Evolutionary conservation across 371 early-diverging fungal species (phyloP).

Genomic region (Rhizopus sp.): DNA sequence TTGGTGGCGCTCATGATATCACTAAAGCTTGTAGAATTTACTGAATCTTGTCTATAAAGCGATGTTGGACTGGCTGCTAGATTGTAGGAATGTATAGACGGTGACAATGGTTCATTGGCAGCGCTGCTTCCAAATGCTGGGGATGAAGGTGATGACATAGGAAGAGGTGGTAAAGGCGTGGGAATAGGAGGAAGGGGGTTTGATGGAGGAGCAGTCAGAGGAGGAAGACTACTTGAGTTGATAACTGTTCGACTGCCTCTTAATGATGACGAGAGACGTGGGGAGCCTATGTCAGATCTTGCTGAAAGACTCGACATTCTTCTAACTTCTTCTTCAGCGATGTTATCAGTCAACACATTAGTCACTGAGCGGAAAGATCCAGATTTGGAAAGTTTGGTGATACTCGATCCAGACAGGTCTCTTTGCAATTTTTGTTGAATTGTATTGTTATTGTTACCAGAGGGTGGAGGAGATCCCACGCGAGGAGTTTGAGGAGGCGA

Average conservation of each 20-base stretch:
- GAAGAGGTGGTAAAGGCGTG: slow-evolving; percentile 32
- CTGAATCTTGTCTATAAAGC: slow-evolving; percentile 26
- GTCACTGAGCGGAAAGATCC: slow-evolving; percentile 33
- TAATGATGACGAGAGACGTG: slow-evolving; percentile 21
- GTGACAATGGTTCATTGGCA: slow-evolving; percentile 10
- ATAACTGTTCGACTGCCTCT: slow-evolving; percentile 15
- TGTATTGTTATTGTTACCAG: slow-evolving; percentile 12
- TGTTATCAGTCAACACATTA: slow-evolving; percentile 12
- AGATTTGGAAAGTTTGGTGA: slow-evolving; percentile 36
- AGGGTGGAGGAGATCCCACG: slow-evolving; percentile 24
- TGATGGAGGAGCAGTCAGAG: slow-evolving; percentile 51
- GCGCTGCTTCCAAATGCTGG: neutral
- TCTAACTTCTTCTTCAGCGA: slow-evolving; percentile 23
- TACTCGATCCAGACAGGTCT: slow-evolving; percentile 26
- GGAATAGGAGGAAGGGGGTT: slow-evolving; percentile 55
- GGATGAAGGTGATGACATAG: slow-evolving; percentile 18
- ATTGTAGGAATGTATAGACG: slow-evolving; percentile 5
- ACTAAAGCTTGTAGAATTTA: slow-evolving; percentile 26
- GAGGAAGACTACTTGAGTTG: slow-evolving; percentile 24
- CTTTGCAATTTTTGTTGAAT: slow-evolving; percentile 29
- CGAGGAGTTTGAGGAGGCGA: slow-evolving; percentile 50
- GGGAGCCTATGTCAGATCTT: slow-evolving; percentile 17
- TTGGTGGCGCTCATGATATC: slow-evolving; percentile 21
- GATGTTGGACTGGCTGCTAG: slow-evolving; percentile 5
- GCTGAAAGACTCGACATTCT: slow-evolving; percentile 23